Percentiles rank a stretch among this genome's conserved stretches.
phyloP scores from a whole-genome alignment of 148 eudicot species.

The Bassia scoparia region DNA sequence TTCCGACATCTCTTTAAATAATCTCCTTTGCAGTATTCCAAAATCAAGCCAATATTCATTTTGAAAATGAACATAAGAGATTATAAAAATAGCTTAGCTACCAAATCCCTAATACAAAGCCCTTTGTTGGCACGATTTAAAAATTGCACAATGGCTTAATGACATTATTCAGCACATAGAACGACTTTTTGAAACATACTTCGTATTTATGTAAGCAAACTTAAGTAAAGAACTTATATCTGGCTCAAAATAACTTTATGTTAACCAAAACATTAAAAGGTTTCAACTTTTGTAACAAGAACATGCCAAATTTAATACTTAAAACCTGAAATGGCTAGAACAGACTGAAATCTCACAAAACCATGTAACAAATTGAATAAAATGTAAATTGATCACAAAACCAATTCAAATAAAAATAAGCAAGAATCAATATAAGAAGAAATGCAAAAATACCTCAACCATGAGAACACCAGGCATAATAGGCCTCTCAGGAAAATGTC shows the following conservation, averaged over 20 bases:
- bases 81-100: not conserved
- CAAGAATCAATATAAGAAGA: not conserved
- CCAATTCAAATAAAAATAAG: too few species aligned
- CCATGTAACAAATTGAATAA: not conserved
- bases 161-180: not conserved
- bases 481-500: constrained; percentile 98
- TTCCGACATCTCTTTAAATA: not conserved
- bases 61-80: too few species aligned
- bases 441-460: constrained; percentile 63
- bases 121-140: not conserved
- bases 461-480: constrained; percentile 99
- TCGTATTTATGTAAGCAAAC: not conserved
- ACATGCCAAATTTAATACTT: not conserved
- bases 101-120: not conserved
- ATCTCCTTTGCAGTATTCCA: not conserved
- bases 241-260: not conserved
- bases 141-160: not conserved
- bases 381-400: not conserved
- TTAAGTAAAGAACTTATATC: not conserved
- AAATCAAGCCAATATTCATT: too few species aligned
- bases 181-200: not conserved
- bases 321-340: not conserved
- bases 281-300: not conserved
- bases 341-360: too few species aligned
- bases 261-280: not conserved